Evolutionary conservation across 768 basidiomycete species (phyloP), one percentile per base, ranked within the genome.

Genomic region (Boletus edulis): DNA sequence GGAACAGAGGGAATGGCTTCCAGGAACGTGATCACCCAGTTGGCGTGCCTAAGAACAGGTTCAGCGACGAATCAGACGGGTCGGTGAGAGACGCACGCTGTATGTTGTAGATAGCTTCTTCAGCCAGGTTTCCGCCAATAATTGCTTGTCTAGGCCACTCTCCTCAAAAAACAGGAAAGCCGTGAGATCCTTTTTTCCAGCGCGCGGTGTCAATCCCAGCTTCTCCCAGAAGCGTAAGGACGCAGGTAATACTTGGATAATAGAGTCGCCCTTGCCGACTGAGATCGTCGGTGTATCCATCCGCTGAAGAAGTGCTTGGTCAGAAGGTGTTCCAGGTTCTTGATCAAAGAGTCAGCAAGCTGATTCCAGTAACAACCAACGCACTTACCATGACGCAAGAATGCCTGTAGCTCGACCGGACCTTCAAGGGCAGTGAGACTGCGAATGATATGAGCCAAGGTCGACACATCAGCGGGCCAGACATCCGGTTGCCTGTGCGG

Each of bases 151-250:
- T 20, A 76, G 74, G 2, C 77, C 78, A 11, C 77, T 76, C 20
- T 83, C 81, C 61, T 93, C 89, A 51, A 83, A 87, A 45, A 93
- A 72, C 1, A 85, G 81, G 67, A 85, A 90, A 2, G 81, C 81
- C 2, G 76, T 78, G 5, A 89, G 76, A 60, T 93, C 78, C 71
- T 94, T 93, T 54, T 72, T 75, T 8, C 93, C 92, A 35, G 79
- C 79, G 45, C 80, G 77, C 0, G 92, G 92, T 15, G 77, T 76
- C 42, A 94, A 66, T 0, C 89, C 90, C 13, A 93, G 77, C 67
- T 91, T 94, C 61, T 89, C 86, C 91, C 92, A 94, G 67, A 93
- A 94, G 3, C 85, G 78, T 22, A 94, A 65, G 0, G 90, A 86
- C 5, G 89, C 70, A 2, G 90, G 85, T 14, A 82, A 68, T 17